A percentile compares a stretch with the other conserved stretches of the same genome.
These are phyloP conservation scores for Chlamydomonas sp. DNA, from an alignment of 139 green algal genomes.

Conservation along the genomic window DNA sequence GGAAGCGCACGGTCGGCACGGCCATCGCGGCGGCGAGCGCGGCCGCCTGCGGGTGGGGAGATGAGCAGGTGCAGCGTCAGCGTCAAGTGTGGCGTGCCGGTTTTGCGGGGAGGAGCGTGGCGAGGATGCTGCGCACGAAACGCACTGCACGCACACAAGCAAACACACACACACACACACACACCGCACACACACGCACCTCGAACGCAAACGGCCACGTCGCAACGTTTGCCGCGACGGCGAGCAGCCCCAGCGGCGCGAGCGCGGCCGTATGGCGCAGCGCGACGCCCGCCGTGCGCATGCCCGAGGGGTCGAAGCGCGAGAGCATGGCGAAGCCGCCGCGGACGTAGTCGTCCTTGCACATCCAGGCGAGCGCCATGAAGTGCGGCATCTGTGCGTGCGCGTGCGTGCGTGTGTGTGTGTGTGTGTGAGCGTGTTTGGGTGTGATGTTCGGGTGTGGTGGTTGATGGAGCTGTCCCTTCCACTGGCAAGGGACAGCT, in stretches of 20 bases:
- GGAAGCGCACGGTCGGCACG: conserved; percentile 67
- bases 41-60: conserved; percentile 24
- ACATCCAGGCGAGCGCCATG: conserved; percentile 93
- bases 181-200: no score
- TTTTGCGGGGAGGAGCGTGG: no score
- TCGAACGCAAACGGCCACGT: conserved; percentile 72
- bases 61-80: conserved; percentile 5
- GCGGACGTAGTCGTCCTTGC: conserved; percentile 76
- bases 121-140: conserved; percentile 4
- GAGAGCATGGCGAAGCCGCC: conserved; percentile 88
- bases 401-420: background rate
- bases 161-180: no score
- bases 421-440: conserved; percentile 4
- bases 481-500: no score
- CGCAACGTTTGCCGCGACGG: conserved; percentile 44
- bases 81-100: no score
- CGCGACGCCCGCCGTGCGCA: conserved; percentile 66
- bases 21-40: conserved; percentile 56
- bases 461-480: no score
- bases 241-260: conserved; percentile 64
- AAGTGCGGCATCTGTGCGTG: conserved; percentile 91
- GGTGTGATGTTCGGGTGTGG: no score
- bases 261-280: conserved; percentile 86
- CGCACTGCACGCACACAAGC: no score
- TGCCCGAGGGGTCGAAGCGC: conserved; percentile 69